These are phyloP conservation scores for Syzygium aromaticum DNA, from an alignment of 345 rosid species.

Conservation along the genomic window DNA sequence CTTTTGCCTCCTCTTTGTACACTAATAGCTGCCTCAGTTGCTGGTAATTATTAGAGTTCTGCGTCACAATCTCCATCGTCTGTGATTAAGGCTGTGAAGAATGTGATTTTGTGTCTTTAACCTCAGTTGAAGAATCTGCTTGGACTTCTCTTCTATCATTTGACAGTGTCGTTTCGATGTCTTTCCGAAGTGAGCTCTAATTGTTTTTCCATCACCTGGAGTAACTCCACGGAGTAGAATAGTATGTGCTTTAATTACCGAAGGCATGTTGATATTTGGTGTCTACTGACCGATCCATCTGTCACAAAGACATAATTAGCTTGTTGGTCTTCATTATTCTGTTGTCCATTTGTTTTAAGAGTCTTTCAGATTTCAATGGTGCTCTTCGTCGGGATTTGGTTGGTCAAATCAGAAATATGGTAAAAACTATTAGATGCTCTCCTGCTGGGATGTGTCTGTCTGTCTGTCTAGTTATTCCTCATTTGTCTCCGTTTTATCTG, in stretches of 20 bases:
- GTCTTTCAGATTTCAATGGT: not conserved
- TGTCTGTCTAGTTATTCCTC: too few relatives aligned
- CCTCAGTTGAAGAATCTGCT: not conserved
- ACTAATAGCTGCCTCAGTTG: constrained; percentile 7
- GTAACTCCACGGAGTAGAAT: not conserved
- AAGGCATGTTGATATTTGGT: not conserved
- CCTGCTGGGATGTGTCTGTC: too few relatives aligned
- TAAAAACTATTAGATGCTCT: not conserved
- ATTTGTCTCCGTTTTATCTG: not conserved
- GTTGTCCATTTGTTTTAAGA: not conserved
- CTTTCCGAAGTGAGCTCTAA: not conserved
- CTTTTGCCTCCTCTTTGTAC: constrained; percentile 15
- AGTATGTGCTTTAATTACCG: not conserved
- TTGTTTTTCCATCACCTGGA: not conserved
- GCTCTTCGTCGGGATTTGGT: not conserved
- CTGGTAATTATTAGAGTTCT: not conserved
- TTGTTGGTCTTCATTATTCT: not conserved
- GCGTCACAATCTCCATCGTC: not conserved
- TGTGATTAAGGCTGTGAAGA: not conserved
- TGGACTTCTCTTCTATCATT: not conserved
- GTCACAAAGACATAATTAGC: not conserved
- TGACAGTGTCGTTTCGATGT: not conserved
- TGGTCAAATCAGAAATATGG: not conserved
- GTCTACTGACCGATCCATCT: not conserved
- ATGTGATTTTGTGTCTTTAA: not conserved